Conservation (phyloP, 2,329 filamentous ascomycete species). For the Penicillium sp. region DNA sequence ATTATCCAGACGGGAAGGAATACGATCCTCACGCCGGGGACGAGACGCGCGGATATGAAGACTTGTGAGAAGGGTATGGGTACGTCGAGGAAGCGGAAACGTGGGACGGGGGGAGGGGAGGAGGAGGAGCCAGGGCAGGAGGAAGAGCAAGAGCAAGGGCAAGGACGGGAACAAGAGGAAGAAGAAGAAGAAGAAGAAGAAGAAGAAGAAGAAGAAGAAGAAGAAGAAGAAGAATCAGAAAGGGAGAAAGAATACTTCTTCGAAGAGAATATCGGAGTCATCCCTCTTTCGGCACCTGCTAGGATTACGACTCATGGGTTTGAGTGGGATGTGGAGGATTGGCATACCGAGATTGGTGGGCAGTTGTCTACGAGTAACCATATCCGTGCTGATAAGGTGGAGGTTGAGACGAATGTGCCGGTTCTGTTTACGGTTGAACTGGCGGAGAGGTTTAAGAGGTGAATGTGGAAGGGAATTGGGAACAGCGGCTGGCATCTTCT, state of each 20-base stretch:
- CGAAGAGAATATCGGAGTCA: conserved; percentile 76
- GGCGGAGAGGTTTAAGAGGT: conserved; percentile 37
- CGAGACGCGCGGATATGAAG: conserved; percentile 18
- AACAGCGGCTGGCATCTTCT: background rate
- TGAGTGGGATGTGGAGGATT: conserved; percentile 84
- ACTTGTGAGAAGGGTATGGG: background rate
- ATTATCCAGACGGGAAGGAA: conserved; percentile 69
- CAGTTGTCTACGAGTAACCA: conserved; percentile 78
- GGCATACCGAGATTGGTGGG: conserved; percentile 72
- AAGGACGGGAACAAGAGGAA: background rate
- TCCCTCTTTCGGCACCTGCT: conserved; percentile 76
- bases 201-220: conserved; percentile 27
- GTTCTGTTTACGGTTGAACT: conserved; percentile 74
- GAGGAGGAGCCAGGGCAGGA: too few relatives aligned
- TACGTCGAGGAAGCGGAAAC: conserved; percentile 10
- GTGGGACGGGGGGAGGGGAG: background rate
- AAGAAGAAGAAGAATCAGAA: background rate
- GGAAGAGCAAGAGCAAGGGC: background rate
- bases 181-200: conserved; percentile 1
- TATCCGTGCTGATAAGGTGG: conserved; percentile 58
- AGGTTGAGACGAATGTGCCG: conserved; percentile 59
- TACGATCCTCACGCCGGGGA: conserved; percentile 59
- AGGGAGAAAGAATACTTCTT: conserved; percentile 49
- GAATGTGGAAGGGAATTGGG: background rate
- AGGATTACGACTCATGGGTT: conserved; percentile 75